A percentile compares a stretch with the other conserved stretches of the same genome.
Evolutionary conservation across 2,329 filamentous ascomycete species (phyloP).

Genomic region (Berkeleyomyces rouxiae): DNA sequence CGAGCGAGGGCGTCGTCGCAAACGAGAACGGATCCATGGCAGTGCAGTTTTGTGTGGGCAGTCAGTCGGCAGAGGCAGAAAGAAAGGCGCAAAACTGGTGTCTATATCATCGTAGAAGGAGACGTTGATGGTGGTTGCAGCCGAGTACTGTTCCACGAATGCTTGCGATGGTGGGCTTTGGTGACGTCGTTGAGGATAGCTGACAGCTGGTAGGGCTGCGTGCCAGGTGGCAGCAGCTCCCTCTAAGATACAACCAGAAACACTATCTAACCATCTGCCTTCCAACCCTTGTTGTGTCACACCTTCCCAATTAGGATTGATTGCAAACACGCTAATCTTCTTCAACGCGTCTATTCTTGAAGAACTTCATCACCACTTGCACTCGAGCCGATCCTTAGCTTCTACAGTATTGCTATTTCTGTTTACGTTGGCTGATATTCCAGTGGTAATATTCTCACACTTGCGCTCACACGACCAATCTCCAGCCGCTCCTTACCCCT

Average conservation of each 20-base stretch:
- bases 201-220: not conserved
- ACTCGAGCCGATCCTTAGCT: too few species aligned
- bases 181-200: constrained; percentile 6
- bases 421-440: not conserved
- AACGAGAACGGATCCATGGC: constrained; percentile 92
- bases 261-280: not conserved
- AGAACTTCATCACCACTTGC: too few species aligned
- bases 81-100: not conserved
- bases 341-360: not conserved
- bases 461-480: not conserved
- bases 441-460: not conserved
- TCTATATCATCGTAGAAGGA: not conserved
- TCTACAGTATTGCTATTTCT: not conserved
- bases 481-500: not conserved
- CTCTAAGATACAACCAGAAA: not conserved
- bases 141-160: not conserved
- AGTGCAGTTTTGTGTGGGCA: not conserved
- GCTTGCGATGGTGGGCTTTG: not conserved
- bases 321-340: not conserved
- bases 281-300: not conserved
- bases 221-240: not conserved
- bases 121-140: not conserved
- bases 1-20: constrained; percentile 70
- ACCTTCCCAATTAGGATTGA: constrained; percentile 7
- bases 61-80: not conserved